Evolutionary conservation across 1,284 basidiomycete genomes (phyloP).

Genomic region (Wallemia mellicola): DNA sequence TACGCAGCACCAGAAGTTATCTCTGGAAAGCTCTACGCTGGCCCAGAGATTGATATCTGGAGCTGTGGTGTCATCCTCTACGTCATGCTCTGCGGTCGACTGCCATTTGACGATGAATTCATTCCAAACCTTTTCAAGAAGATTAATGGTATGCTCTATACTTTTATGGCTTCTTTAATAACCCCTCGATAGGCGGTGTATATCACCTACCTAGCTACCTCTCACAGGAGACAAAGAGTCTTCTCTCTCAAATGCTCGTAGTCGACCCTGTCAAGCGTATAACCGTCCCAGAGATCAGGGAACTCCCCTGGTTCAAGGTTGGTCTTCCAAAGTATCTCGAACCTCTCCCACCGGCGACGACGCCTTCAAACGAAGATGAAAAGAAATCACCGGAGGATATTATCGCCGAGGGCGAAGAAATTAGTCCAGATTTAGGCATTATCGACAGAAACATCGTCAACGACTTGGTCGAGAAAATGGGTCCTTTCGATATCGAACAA

Average conservation of each 20-base stretch:
- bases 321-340: constrained; percentile 63
- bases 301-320: constrained; percentile 58
- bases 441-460: constrained; percentile 72
- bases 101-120: constrained; percentile 86
- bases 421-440: constrained; percentile 29
- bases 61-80: constrained; percentile 82
- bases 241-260: constrained; percentile 60
- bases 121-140: constrained; percentile 71
- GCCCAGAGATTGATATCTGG: constrained; percentile 95
- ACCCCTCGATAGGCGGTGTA: constrained; percentile 29
- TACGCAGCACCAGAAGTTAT: constrained; percentile 93
- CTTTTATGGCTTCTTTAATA: background rate
- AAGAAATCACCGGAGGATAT: constrained; percentile 18
- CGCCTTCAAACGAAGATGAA: constrained; percentile 18
- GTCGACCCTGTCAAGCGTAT: constrained; percentile 79
- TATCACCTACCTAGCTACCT: constrained; percentile 55
- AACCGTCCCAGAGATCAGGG: constrained; percentile 60
- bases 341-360: constrained; percentile 49
- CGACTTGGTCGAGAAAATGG: constrained; percentile 42
- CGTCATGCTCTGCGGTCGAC: constrained; percentile 68
- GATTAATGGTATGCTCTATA: constrained; percentile 37
- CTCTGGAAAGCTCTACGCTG: constrained; percentile 65
- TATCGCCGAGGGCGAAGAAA: constrained; percentile 20
- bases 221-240: constrained; percentile 37
- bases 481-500: constrained; percentile 46